phyloP scores from a whole-genome alignment of 192 early-diverging fungal species.

The Globomyces pollinis-pini region DNA sequence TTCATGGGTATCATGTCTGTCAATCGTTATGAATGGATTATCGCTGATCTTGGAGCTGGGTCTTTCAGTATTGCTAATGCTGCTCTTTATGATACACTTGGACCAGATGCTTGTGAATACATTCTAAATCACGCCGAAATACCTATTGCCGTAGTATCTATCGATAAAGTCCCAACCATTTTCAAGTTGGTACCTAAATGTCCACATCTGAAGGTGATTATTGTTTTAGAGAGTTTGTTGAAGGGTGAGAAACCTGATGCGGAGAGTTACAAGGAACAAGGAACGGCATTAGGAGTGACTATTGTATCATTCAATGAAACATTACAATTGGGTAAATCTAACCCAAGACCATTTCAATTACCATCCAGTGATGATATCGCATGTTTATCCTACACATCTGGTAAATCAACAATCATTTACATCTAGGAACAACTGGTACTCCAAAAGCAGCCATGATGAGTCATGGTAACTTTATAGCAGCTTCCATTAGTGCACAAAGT shows the following conservation, averaged over 20 bases:
- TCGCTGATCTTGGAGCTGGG: constrained; percentile 62
- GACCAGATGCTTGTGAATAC: constrained; percentile 50
- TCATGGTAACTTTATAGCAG: constrained; percentile 60
- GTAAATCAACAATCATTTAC: too few species aligned
- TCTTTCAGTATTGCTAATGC: constrained; percentile 53
- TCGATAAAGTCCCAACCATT: constrained; percentile 30
- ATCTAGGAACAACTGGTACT: constrained; percentile 68
- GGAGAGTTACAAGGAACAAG: constrained; percentile 13
- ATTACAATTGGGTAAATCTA: constrained; percentile 11
- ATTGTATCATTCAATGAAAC: background rate
- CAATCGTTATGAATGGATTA: constrained; percentile 35
- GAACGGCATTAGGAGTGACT: too few species aligned
- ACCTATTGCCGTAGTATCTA: constrained; percentile 45
- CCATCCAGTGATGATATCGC: constrained; percentile 16
- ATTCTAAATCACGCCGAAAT: constrained; percentile 69
- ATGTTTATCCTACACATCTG: constrained; percentile 15
- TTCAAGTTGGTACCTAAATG: constrained; percentile 51
- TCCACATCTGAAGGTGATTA: constrained; percentile 61
- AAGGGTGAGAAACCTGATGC: background rate
- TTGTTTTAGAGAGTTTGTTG: constrained; percentile 57
- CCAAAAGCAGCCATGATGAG: constrained; percentile 83
- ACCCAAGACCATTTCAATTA: too few species aligned
- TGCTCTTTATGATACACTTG: constrained; percentile 76
- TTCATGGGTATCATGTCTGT: constrained; percentile 34
- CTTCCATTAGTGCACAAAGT: constrained; percentile 22